Evolutionary conservation across 371 early-diverging fungal species (phyloP).

Genomic region (Apophysomyces sp.): DNA sequence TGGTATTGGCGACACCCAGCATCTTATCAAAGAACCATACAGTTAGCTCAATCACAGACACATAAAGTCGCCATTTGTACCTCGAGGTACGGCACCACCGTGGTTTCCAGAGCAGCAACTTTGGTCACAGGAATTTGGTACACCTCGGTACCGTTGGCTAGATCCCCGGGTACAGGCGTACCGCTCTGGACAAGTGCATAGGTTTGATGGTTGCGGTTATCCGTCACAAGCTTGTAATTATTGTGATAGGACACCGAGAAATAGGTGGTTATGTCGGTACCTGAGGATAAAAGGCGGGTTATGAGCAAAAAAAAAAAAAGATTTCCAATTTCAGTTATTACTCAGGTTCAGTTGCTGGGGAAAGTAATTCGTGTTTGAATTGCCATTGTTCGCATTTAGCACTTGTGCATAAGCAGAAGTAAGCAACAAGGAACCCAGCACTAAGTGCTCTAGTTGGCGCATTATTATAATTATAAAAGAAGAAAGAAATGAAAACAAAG

Average conservation of each 20-base stretch:
- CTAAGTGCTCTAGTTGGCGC: background rate
- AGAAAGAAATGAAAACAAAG: background rate
- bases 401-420: slow-evolving; percentile 26
- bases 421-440: slow-evolving; percentile 4
- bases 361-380: slow-evolving; percentile 56
- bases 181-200: slow-evolving; percentile 75
- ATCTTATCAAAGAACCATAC: slow-evolving; percentile 28
- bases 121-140: slow-evolving; percentile 59
- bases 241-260: slow-evolving; percentile 65
- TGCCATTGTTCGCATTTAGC: slow-evolving; percentile 34
- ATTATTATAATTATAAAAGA: background rate
- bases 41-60: background rate
- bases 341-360: slow-evolving; percentile 47
- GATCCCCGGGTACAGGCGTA: slow-evolving; percentile 50
- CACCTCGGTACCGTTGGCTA: slow-evolving; percentile 50
- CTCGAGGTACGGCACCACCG: slow-evolving; percentile 65
- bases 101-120: slow-evolving; percentile 63
- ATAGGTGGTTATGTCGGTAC: slow-evolving; percentile 41
- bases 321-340: slow-evolving; percentile 22
- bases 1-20: slow-evolving; percentile 59
- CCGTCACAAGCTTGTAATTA: slow-evolving; percentile 62
- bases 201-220: slow-evolving; percentile 35
- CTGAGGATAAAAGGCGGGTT: slow-evolving; percentile 6
- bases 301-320: background rate
- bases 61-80: slow-evolving; percentile 20